phyloP scores from a whole-genome alignment of 805 yeast genomes.

The Yarrowia yakushimensis region DNA sequence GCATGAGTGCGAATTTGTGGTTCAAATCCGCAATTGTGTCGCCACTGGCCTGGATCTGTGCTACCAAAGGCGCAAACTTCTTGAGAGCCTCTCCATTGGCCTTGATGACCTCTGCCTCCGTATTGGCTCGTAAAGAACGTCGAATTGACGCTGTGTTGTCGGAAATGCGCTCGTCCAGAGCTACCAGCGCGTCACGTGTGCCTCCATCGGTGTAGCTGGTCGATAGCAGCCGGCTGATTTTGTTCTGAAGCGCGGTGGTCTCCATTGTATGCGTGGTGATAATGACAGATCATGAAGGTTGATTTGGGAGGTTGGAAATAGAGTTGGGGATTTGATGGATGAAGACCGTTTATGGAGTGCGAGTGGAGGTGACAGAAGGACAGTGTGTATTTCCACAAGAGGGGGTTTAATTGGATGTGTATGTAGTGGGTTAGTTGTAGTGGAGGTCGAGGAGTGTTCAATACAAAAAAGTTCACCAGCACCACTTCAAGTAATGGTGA shows the following conservation, averaged over 20 bases:
- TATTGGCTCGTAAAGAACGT: conserved; percentile 36
- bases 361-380: too few species aligned
- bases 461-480: too few species aligned
- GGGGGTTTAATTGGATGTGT: too few species aligned
- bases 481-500: too few species aligned
- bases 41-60: conserved; percentile 32
- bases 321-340: background rate
- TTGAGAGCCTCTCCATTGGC: conserved; percentile 35
- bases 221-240: conserved; percentile 34
- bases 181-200: conserved; percentile 35
- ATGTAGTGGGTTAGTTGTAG: too few species aligned
- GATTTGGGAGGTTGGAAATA: background rate
- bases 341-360: background rate
- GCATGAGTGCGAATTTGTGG: conserved; percentile 31
- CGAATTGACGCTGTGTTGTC: conserved; percentile 38
- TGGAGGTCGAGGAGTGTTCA: too few species aligned
- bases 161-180: conserved; percentile 34
- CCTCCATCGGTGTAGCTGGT: conserved; percentile 38
- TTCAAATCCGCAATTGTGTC: conserved; percentile 29
- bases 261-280: background rate
- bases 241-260: conserved; percentile 30
- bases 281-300: conserved; percentile 7
- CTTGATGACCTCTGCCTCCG: conserved; percentile 38
- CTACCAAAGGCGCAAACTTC: conserved; percentile 38
- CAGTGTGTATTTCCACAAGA: too few species aligned